Conservation (phyloP, 2,329 filamentous ascomycete species). For the Epichloe elymi region DNA sequence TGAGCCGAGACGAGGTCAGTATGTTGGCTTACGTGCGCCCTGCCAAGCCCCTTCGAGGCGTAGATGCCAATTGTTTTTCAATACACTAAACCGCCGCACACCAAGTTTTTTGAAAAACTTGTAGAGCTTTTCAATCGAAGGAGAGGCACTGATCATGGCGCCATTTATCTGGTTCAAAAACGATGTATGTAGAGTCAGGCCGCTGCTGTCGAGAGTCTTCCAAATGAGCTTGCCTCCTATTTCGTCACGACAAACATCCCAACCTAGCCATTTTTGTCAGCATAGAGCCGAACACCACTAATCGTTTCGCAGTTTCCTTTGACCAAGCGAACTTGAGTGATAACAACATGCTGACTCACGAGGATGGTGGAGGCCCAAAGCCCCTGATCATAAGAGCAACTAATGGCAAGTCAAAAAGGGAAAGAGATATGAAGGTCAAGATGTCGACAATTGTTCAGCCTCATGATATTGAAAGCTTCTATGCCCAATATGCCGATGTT, state of each 20-base stretch:
- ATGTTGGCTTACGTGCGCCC: not conserved
- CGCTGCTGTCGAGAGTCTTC: not conserved
- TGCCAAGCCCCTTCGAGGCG: not conserved
- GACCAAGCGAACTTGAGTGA: slow-evolving; percentile 5
- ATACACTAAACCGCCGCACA: not conserved
- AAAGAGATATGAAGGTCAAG: slow-evolving; percentile 50
- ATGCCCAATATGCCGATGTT: slow-evolving; percentile 71
- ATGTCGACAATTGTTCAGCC: slow-evolving; percentile 72
- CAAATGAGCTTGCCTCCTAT: slow-evolving; percentile 15
- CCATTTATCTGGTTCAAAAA: slow-evolving; percentile 65
- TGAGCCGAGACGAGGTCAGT: slow-evolving; percentile 28
- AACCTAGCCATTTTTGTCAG: slow-evolving; percentile 16
- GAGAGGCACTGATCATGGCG: slow-evolving; percentile 58
- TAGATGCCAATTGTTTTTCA: not conserved
- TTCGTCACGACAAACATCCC: slow-evolving; percentile 30
- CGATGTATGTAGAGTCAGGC: slow-evolving; percentile 37
- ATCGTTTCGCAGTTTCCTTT: not conserved
- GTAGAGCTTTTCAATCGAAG: slow-evolving; percentile 52
- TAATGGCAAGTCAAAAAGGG: slow-evolving; percentile 57
- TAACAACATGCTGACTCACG: slow-evolving; percentile 45
- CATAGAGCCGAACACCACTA: not conserved
- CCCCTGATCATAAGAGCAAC: slow-evolving; percentile 74
- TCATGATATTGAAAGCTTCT: slow-evolving; percentile 68
- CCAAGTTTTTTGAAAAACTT: slow-evolving; percentile 61
- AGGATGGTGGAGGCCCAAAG: slow-evolving; percentile 43